Evolutionary conservation across 139 green algal genomes (phyloP).

Genomic region (Auxenochlorella protothecoides): DNA sequence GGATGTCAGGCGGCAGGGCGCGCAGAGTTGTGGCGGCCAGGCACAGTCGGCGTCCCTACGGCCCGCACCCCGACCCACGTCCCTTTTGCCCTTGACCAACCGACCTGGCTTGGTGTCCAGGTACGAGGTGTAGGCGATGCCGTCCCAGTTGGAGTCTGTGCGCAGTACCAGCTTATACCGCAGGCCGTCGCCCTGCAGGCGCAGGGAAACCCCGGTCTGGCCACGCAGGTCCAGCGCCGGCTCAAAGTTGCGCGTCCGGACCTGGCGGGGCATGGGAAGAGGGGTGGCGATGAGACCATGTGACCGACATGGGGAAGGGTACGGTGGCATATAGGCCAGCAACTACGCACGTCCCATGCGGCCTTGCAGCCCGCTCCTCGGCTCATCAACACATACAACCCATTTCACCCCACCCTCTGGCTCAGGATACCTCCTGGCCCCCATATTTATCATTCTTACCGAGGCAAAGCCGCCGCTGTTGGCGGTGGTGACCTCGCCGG

Average conservation of each 20-base stretch:
- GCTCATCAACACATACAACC: too few relatives aligned
- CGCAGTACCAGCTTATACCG: conserved; percentile 87
- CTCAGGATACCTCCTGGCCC: too few relatives aligned
- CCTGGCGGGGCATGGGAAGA: background rate
- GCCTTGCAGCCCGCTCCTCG: too few relatives aligned
- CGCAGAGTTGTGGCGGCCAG: too few relatives aligned
- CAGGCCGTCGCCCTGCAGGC: conserved; percentile 56
- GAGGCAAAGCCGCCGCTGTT: conserved; percentile 89
- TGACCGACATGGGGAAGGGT: too few relatives aligned
- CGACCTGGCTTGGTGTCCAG: conserved; percentile 60
- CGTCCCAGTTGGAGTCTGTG: conserved; percentile 67
- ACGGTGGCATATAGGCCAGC: too few relatives aligned
- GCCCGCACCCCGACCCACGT: too few relatives aligned
- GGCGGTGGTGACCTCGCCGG: conserved; percentile 59
- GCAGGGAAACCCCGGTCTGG: conserved; percentile 18
- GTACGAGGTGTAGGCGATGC: conserved; percentile 59
- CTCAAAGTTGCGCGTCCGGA: conserved; percentile 72
- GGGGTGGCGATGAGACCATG: background rate
- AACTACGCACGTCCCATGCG: too few relatives aligned
- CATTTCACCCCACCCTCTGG: too few relatives aligned
- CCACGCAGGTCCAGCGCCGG: conserved; percentile 57
- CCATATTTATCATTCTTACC: background rate
- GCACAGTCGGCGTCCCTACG: too few relatives aligned
- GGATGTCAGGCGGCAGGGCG: too few relatives aligned
- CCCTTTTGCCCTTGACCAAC: background rate